Evolutionary conservation across 169 alveolate species (phyloP).

Genomic region (Plasmodium knowlesi): DNA sequence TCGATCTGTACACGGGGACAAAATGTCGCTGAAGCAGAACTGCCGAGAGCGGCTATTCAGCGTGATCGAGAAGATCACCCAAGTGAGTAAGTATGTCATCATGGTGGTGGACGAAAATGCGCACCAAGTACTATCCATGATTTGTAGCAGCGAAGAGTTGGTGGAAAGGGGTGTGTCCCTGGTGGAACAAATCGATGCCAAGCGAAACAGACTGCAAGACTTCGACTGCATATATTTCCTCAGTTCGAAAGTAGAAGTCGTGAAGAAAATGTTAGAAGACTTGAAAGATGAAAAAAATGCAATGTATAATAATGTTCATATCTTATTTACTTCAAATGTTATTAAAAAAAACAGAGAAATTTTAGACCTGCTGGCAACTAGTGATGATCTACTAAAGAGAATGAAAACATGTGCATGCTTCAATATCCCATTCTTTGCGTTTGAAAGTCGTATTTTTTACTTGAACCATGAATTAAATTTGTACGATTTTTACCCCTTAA

Average conservation of each 20-base stretch:
- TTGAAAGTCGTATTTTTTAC: slow-evolving; percentile 83
- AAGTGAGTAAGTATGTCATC: slow-evolving; percentile 76
- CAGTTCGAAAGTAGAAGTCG: slow-evolving; percentile 60
- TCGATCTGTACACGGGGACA: neutral
- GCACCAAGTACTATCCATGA: slow-evolving; percentile 84
- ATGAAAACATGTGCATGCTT: slow-evolving; percentile 81
- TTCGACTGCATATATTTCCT: slow-evolving; percentile 83
- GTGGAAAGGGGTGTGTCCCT: slow-evolving; percentile 88
- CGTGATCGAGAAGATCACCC: slow-evolving; percentile 80
- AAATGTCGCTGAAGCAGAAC: slow-evolving; percentile 45
- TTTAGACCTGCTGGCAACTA: slow-evolving; percentile 76
- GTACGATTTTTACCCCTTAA: slow-evolving; percentile 55
- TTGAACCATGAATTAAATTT: slow-evolving; percentile 70
- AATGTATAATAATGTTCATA: slow-evolving; percentile 75
- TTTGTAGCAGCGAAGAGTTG: slow-evolving; percentile 85
- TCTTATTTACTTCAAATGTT: slow-evolving; percentile 81
- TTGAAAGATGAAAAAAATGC: slow-evolving; percentile 74
- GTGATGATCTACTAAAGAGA: slow-evolving; percentile 63
- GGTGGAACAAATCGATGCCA: slow-evolving; percentile 81
- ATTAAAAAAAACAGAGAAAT: slow-evolving; percentile 42
- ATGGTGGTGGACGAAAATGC: slow-evolving; percentile 85
- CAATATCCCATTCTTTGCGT: slow-evolving; percentile 84
- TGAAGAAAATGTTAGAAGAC: slow-evolving; percentile 75
- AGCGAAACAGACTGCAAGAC: slow-evolving; percentile 81
- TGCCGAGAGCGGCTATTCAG: slow-evolving; percentile 66